A percentile compares a stretch with the other conserved stretches of the same genome.
phyloP scores from a whole-genome alignment of 2,329 filamentous ascomycete genomes.

The Nothophaeocryptopus gaeumannii region DNA sequence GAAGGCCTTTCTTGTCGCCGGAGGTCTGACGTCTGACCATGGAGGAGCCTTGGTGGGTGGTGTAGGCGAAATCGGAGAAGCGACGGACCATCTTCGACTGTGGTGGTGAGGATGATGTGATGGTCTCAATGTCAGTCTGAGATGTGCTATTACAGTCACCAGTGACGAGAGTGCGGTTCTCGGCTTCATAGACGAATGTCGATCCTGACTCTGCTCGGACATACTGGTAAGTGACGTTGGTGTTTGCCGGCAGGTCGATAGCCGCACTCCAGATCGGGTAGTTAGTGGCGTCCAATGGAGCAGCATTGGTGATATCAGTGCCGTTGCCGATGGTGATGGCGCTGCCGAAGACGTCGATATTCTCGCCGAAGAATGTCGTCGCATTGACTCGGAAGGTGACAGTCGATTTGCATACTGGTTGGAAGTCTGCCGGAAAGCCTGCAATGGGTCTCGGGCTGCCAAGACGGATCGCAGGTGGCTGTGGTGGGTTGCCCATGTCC shows the following conservation, averaged over 20 bases:
- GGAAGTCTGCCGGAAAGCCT: constrained; percentile 66
- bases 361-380: constrained; percentile 36
- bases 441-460: constrained; percentile 62
- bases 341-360: constrained; percentile 35
- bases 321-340: constrained; percentile 32
- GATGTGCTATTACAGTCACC: constrained; percentile 31
- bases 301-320: constrained; percentile 28
- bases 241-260: constrained; percentile 34
- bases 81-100: constrained; percentile 26
- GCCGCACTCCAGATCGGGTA: constrained; percentile 36
- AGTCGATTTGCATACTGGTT: constrained; percentile 48
- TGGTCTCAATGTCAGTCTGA: constrained; percentile 26
- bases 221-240: constrained; percentile 33
- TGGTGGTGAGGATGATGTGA: constrained; percentile 32
- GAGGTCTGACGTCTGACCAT: constrained; percentile 21
- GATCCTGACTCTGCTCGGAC: constrained; percentile 34
- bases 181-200: constrained; percentile 32
- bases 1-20: constrained; percentile 50
- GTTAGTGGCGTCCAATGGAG: constrained; percentile 29
- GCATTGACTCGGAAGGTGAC: constrained; percentile 36
- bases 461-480: constrained; percentile 59
- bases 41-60: constrained; percentile 12
- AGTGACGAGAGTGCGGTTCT: constrained; percentile 34
- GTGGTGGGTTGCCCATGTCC: constrained; percentile 55
- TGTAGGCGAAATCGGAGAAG: constrained; percentile 10